Conservation (phyloP, 208 protist species). For the Endotrypanum monterogeii region DNA sequence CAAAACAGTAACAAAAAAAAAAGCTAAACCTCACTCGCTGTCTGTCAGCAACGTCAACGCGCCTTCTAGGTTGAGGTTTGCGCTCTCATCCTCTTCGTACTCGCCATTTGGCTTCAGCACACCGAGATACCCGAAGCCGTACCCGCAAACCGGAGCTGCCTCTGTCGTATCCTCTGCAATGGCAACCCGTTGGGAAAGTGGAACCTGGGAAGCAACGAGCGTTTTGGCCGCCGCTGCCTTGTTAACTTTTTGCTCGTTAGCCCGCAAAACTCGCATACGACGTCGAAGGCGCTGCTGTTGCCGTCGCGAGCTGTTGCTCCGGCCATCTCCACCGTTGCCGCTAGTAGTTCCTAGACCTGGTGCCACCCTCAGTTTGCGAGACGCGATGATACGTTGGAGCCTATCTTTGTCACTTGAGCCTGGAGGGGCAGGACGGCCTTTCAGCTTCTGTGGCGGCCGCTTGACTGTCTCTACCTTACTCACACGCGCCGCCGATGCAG, state of each 20-base stretch:
- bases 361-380: conserved; percentile 34
- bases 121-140: conserved; percentile 83
- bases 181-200: conserved; percentile 33
- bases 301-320: conserved; percentile 13
- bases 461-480: conserved; percentile 11
- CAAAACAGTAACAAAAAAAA: background rate
- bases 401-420: conserved; percentile 30
- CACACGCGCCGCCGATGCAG: conserved; percentile 1
- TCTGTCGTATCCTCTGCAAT: conserved; percentile 25
- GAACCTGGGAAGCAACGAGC: conserved; percentile 56
- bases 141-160: conserved; percentile 58
- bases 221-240: conserved; percentile 43
- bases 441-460: conserved; percentile 10
- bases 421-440: background rate
- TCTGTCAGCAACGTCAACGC: conserved; percentile 55
- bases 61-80: conserved; percentile 54
- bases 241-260: conserved; percentile 51
- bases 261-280: conserved; percentile 38
- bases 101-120: conserved; percentile 73
- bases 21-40: conserved; percentile 23
- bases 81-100: conserved; percentile 72
- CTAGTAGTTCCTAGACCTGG: conserved; percentile 7
- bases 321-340: conserved; percentile 13
- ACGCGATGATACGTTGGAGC: conserved; percentile 37
- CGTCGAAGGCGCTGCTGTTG: conserved; percentile 32